Base-by-base conservation (phyloP, 495 filamentous ascomycete genomes). In the Clohesyomyces aquaticus region DNA sequence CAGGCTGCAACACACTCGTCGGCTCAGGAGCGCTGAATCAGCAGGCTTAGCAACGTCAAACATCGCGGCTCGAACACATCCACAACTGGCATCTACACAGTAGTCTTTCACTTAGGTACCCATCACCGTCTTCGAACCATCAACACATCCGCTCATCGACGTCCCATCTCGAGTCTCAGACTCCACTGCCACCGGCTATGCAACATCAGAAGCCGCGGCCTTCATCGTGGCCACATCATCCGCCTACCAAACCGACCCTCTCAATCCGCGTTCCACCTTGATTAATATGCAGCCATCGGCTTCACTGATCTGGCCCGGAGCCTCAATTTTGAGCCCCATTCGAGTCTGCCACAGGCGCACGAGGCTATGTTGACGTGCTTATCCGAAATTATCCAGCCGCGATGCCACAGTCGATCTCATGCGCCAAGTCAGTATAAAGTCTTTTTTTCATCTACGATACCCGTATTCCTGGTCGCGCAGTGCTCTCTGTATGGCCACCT, bases 331-430 rank as follows among this genome's bases (percentile, higher is more conserved):
- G 8, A n/a, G 35, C 18, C 25, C 47, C 18, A 11, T 9, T 50
- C 16, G 18, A 14, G 18, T 50, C 18, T 23, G 47, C 18, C 10
- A 50, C 2, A 4, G 16, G 47, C 9, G 9, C 49, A 14, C 25
- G 10, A 9, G 16, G 22, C 49, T 4, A 11, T 52, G 23, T 19
- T 29, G 22, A 27, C 28, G n/a, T 55, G 29, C 11, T 19, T 29
- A 28, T 18, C 11, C 51, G 25, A 9, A n/a, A 41, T 55, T 55
- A 55, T 19, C 52, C 52, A 16, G 52, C 28, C 52, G 50, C 50
- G 22, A n/a, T 28, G 23, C 25, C 18, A n/a, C 35, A 3, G 22
- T 1, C 12, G n/a, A 18, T 47, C 6, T 6, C 4, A 47, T n/a
- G n/a, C n/a, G 43, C 43, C 43, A 47, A 47, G 43, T n/a, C 43